phyloP scores from a whole-genome alignment of 164 flowering plant genomes.

The Aristolochia contorta region DNA sequence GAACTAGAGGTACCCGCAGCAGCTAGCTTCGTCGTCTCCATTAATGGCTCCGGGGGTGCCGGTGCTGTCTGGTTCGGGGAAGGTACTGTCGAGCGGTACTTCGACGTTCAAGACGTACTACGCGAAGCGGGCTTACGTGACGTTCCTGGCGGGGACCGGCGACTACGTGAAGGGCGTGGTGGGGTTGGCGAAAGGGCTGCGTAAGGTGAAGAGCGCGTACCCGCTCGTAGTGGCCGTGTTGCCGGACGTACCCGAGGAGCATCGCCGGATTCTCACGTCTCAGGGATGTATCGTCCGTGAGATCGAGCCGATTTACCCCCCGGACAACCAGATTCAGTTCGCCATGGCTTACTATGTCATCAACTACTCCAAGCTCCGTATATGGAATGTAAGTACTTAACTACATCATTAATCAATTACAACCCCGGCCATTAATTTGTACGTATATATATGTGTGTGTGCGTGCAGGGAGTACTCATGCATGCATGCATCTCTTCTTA shows the following conservation, averaged over 20 bases:
- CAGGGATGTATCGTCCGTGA: constrained; percentile 19
- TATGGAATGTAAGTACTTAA: constrained; percentile 13
- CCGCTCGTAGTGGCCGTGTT: constrained; percentile 16
- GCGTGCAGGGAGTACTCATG: too few relatives aligned
- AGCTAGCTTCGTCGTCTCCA: too few relatives aligned
- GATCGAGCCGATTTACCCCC: constrained; percentile 17
- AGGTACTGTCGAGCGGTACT: too few relatives aligned
- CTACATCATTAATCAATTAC: not conserved
- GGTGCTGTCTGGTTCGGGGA: constrained; percentile 15
- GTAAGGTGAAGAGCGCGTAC: constrained; percentile 14
- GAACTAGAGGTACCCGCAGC: too few relatives aligned
- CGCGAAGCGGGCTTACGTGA: constrained; percentile 17
- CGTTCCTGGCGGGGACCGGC: constrained; percentile 16
- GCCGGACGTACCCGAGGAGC: constrained; percentile 20
- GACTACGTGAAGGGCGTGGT: constrained; percentile 21
- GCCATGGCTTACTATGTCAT: constrained; percentile 18
- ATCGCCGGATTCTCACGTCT: constrained; percentile 9
- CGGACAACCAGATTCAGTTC: constrained; percentile 15
- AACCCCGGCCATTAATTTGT: too few relatives aligned
- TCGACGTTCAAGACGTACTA: constrained; percentile 5
- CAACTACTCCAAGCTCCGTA: constrained; percentile 22
- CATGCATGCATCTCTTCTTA: too few relatives aligned
- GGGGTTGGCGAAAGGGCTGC: constrained; percentile 17
- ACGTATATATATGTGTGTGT: too few relatives aligned
- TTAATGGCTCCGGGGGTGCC: constrained; percentile 37